Conservation (phyloP, 441 rosid species). For the Populus hybrid region DNA sequence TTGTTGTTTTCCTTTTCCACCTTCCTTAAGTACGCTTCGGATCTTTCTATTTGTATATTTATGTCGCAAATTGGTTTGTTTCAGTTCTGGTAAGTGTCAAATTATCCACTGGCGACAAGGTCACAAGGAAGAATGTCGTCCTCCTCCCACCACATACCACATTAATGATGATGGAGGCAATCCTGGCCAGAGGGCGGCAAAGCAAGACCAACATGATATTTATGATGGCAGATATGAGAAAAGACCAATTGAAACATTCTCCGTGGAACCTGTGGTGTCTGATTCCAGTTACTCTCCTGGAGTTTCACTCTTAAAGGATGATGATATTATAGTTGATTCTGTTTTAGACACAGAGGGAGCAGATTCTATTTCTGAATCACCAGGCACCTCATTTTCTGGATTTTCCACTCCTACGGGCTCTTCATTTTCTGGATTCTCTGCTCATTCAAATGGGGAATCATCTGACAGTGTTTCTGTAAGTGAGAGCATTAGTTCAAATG, state of each 20-base stretch:
- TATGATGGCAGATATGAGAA: constrained; percentile 14
- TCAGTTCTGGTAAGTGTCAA: constrained; percentile 91
- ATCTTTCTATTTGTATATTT: background rate
- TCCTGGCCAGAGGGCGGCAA: constrained; percentile 28
- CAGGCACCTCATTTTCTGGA: too few species aligned
- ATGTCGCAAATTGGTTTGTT: constrained; percentile 20
- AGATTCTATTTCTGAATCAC: too few species aligned
- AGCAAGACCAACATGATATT: constrained; percentile 24
- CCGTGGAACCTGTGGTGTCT: too few species aligned
- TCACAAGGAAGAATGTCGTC: constrained; percentile 84
- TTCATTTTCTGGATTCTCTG: constrained; percentile 75
- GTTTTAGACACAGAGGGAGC: too few species aligned
- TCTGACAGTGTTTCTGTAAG: constrained; percentile 68
- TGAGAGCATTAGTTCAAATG: constrained; percentile 64
- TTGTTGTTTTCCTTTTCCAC: background rate
- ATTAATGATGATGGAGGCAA: constrained; percentile 37
- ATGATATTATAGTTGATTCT: too few species aligned
- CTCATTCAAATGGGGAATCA: constrained; percentile 47
- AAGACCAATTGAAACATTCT: too few species aligned
- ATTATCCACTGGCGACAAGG: constrained; percentile 96
- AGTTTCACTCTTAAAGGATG: too few species aligned
- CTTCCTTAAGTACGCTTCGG: background rate
- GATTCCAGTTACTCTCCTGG: too few species aligned
- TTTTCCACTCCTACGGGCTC: constrained; percentile 26
- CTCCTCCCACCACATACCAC: constrained; percentile 30